Conservation (phyloP, 169 alveolate genomes). For the Babesia gibsoni region DNA sequence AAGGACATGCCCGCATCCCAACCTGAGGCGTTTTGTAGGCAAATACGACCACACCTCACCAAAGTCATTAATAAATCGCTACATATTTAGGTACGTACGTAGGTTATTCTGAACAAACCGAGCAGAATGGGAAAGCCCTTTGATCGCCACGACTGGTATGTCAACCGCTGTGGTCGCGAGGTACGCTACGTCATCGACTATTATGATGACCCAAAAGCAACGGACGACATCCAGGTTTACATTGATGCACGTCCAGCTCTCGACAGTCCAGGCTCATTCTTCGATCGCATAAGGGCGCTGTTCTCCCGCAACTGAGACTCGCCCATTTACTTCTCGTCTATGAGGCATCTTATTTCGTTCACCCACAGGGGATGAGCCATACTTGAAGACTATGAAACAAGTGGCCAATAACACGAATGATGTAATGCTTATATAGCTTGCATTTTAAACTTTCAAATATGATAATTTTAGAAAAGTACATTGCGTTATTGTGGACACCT, state of each 20-base stretch:
- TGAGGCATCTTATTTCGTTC: too few species aligned
- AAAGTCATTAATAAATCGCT: slow-evolving; percentile 62
- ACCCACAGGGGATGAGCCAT: too few species aligned
- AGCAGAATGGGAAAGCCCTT: slow-evolving; percentile 76
- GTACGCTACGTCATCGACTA: slow-evolving; percentile 81
- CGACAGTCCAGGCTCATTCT: slow-evolving; percentile 65
- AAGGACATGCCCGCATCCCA: slow-evolving; percentile 68
- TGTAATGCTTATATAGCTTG: too few species aligned
- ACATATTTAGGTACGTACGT: slow-evolving; percentile 31
- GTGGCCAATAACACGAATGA: too few species aligned
- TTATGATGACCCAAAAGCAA: slow-evolving; percentile 76
- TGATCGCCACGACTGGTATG: slow-evolving; percentile 85
- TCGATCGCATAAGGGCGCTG: slow-evolving; percentile 58
- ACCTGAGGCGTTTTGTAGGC: slow-evolving; percentile 79
- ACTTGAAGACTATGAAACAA: too few species aligned
- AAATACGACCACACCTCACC: slow-evolving; percentile 66
- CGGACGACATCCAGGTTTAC: slow-evolving; percentile 69
- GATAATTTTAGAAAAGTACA: too few species aligned
- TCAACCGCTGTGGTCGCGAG: slow-evolving; percentile 76
- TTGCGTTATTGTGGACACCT: too few species aligned
- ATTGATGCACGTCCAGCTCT: slow-evolving; percentile 79
- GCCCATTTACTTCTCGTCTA: too few species aligned
- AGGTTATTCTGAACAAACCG: neutral
- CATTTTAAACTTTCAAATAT: too few species aligned
- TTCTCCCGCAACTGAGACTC: neutral